Conservation (phyloP, 2,329 filamentous ascomycete species). For the Clonostachys rhizophaga region DNA sequence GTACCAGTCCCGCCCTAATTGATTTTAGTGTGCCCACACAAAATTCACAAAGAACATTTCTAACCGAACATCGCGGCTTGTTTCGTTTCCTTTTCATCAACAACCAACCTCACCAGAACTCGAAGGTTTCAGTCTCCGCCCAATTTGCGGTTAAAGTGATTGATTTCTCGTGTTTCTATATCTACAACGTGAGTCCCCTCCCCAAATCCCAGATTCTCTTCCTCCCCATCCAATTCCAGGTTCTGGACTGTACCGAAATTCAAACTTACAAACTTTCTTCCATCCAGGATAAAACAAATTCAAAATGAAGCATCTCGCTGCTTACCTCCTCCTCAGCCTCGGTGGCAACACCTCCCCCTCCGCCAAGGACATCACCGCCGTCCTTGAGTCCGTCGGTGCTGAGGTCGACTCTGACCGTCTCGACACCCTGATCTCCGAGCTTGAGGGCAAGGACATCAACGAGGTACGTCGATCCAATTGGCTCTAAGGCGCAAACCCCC, state of each 20-base stretch:
- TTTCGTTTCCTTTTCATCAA: conserved; percentile 1
- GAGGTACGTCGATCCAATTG: conserved; percentile 54
- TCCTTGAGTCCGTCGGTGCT: conserved; percentile 91
- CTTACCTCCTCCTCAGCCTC: conserved; percentile 95
- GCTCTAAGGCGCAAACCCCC: background rate
- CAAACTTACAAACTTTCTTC: background rate
- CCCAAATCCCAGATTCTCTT: background rate
- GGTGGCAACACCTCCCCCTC: conserved; percentile 89
- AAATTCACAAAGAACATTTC: conserved; percentile 2
- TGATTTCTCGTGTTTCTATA: conserved; percentile 81
- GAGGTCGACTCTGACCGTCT: conserved; percentile 90
- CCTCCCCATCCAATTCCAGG: background rate
- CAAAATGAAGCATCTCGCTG: conserved; percentile 99
- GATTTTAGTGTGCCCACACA: conserved; percentile 1
- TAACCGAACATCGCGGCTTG: background rate
- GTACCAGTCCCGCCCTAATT: conserved; percentile 3
- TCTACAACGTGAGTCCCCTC: background rate
- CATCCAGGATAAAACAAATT: conserved; percentile 17
- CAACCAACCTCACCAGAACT: conserved; percentile 56
- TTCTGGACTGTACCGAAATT: background rate
- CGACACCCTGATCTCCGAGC: conserved; percentile 81
- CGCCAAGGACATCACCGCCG: conserved; percentile 77
- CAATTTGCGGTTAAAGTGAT: conserved; percentile 99
- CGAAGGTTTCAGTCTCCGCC: conserved; percentile 99
- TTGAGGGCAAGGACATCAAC: conserved; percentile 87